These are phyloP conservation scores for Crithidia brevicula DNA, from an alignment of 208 protist genomes.

Conservation along the genomic window DNA sequence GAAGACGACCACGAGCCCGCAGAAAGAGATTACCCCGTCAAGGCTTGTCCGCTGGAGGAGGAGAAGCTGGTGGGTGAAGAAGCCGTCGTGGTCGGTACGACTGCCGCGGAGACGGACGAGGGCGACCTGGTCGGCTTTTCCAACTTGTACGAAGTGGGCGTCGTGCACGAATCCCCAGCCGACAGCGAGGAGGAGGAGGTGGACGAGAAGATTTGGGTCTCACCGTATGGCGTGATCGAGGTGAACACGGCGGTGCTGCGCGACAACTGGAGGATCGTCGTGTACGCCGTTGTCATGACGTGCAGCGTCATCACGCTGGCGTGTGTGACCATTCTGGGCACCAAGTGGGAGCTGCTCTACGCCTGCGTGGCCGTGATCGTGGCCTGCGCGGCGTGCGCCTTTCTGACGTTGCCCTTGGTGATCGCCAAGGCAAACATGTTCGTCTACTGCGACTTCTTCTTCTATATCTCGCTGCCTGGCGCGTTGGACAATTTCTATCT, in stretches of 20 bases:
- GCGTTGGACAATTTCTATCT: slow-evolving; percentile 55
- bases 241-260: slow-evolving; percentile 25
- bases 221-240: slow-evolving; percentile 23
- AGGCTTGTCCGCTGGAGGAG: too few relatives aligned
- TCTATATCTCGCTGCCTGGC: slow-evolving; percentile 60
- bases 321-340: slow-evolving; percentile 32
- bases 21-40: too few relatives aligned
- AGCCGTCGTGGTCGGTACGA: not conserved
- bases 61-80: too few relatives aligned
- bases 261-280: slow-evolving; percentile 25
- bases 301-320: slow-evolving; percentile 29
- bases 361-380: slow-evolving; percentile 20
- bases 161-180: not conserved
- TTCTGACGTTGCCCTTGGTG: slow-evolving; percentile 33
- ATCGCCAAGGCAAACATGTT: slow-evolving; percentile 38
- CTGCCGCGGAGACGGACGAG: not conserved
- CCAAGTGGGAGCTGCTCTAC: slow-evolving; percentile 32
- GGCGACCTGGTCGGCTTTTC: slow-evolving; percentile 15
- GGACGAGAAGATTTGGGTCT: slow-evolving; percentile 7
- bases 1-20: too few relatives aligned
- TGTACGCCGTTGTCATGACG: slow-evolving; percentile 35
- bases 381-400: slow-evolving; percentile 13
- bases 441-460: slow-evolving; percentile 21
- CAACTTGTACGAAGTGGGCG: not conserved
- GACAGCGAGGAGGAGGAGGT: slow-evolving; percentile 1